Evolutionary conservation across 2,329 filamentous ascomycete species (phyloP), one percentile per base, ranked within the genome.

Genomic region (Ascochyta rabiei): DNA sequence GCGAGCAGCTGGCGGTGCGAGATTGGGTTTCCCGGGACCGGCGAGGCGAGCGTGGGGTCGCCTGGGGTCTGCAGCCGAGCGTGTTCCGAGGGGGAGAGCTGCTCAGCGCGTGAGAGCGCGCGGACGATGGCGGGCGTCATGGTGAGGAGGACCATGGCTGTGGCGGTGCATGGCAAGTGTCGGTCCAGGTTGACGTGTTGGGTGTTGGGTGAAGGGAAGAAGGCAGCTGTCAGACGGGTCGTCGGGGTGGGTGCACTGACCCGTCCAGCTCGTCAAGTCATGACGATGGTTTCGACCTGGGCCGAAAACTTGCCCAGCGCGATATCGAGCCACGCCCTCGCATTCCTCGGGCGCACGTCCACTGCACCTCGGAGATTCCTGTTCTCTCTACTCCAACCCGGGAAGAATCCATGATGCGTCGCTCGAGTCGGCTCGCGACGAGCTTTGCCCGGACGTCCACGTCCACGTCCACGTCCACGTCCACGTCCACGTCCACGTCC

Each of bases 91-190:
- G 62, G 57, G 10, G 55, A 56, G 40, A 57, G 16, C 42, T 57
- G 37, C 35, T 56, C 57, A 55, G 72, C 72, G 54, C 64, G 73
- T 15, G 78, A 65, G 10, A 93, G 68, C 0, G 83, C 88, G 71
- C 85, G 84, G 76, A 88, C 84, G 26, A 90, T 85, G 63, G 84
- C 79, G 64, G 83, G 73, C 4, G 89, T 93, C 81, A 91, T 88
- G n/a, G 87, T 90, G 37, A 95, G 84, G 38, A 89, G 80, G 16
- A 93, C 89, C 90, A 93, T 93, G 43, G 38, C 21, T 43, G 46
- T 19, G 44, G 45, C 7, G 15, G 33, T 23, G 16, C 23, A 19
- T 28, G 26, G 34, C 19, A 16, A 16, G 31, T 47, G 39, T 26
- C 26, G 26, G 33, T n/a, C 3, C 6, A 34, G 6, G 31, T 55